phyloP scores from a whole-genome alignment of 176 grass and related monocot genomes.

The Oryza longistaminata region DNA sequence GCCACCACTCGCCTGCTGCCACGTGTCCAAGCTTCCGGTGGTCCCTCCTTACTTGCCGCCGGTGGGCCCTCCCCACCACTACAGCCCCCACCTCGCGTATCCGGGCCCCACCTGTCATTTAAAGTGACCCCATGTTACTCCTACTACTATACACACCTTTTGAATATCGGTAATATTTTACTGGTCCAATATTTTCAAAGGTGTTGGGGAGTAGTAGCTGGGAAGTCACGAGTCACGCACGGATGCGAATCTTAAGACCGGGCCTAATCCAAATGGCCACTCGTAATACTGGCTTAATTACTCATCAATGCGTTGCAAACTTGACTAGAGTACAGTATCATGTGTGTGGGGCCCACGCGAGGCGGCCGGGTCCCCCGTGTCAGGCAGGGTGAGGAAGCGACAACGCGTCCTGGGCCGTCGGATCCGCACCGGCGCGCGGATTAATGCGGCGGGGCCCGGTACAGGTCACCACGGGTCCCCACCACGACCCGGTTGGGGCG shows the following conservation, averaged over 20 bases:
- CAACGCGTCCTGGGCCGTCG: constrained; percentile 45
- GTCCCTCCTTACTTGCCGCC: not conserved
- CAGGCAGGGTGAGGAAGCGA: constrained; percentile 42
- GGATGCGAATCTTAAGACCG: constrained; percentile 32
- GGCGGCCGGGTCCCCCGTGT: not conserved
- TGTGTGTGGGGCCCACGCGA: not conserved
- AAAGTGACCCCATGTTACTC: not conserved
- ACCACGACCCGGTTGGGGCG: constrained; percentile 42
- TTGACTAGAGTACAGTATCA: not conserved
- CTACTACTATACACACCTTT: not conserved
- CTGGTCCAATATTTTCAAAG: constrained; percentile 27
- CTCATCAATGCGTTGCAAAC: not conserved
- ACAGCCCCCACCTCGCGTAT: not conserved
- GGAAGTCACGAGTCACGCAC: constrained; percentile 46
- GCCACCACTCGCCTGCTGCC: not conserved
- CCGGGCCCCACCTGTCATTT: constrained; percentile 18
- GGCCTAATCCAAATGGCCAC: constrained; percentile 15
- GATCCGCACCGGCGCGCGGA: constrained; percentile 46
- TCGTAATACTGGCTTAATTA: constrained; percentile 39
- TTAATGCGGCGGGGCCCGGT: constrained; percentile 48
- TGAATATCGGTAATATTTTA: not conserved
- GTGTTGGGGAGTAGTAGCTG: constrained; percentile 8
- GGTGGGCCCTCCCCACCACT: not conserved
- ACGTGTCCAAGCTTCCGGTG: not conserved
- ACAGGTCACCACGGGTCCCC: constrained; percentile 62